A percentile compares a stretch with the other conserved stretches of the same genome.
Evolutionary conservation across 2,329 filamentous ascomycete genomes (phyloP).

Genomic region (Pseudogymnoascus sp.): DNA sequence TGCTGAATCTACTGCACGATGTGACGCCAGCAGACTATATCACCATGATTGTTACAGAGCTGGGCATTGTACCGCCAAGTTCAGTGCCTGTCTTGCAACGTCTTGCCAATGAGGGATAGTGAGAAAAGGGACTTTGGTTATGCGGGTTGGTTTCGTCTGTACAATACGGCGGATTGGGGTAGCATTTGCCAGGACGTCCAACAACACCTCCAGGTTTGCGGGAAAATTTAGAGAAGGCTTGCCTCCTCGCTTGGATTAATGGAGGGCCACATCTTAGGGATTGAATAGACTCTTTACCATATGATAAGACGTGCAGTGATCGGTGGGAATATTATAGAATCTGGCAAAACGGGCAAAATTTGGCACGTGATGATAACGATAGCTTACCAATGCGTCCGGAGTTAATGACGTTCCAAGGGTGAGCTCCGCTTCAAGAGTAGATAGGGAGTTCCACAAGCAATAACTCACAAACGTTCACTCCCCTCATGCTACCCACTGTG

Average conservation of each 20-base stretch:
- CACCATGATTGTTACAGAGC: slow-evolving; percentile 82
- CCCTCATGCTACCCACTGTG: not conserved
- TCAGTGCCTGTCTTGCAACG: slow-evolving; percentile 71
- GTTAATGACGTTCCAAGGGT: not conserved
- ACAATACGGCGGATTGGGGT: not conserved
- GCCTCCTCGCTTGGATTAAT: not conserved
- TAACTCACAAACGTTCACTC: not conserved
- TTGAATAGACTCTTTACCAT: not conserved
- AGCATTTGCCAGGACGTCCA: not conserved
- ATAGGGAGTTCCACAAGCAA: slow-evolving; percentile 5
- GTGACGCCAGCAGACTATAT: slow-evolving; percentile 83
- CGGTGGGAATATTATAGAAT: not conserved
- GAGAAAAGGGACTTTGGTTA: not conserved
- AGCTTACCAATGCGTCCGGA: not conserved
- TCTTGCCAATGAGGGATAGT: slow-evolving; percentile 2
- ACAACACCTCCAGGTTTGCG: not conserved
- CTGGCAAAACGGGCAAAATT: not conserved
- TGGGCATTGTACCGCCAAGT: slow-evolving; percentile 76
- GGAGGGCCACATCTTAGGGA: not conserved
- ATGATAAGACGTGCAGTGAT: not conserved
- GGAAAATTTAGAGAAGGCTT: not conserved
- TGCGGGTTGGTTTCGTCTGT: slow-evolving; percentile 7
- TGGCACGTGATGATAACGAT: slow-evolving; percentile 5
- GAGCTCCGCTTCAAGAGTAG: not conserved
- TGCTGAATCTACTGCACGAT: slow-evolving; percentile 78